These are phyloP conservation scores for Aquilaria yunnanensis DNA, from an alignment of 345 rosid species.

Conservation along the genomic window DNA sequence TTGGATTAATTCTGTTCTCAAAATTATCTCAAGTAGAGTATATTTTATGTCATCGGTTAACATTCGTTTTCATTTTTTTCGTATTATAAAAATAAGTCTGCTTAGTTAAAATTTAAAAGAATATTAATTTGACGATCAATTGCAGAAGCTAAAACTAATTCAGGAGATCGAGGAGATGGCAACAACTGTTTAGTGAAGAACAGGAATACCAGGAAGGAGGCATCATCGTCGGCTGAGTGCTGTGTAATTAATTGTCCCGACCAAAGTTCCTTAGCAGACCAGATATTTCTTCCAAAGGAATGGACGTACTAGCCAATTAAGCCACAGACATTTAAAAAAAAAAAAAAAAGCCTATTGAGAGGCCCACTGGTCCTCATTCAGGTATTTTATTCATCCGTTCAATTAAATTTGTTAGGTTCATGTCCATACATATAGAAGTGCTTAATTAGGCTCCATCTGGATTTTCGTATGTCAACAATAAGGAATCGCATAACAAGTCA, in stretches of 20 bases:
- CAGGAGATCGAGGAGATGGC: constrained; percentile 15
- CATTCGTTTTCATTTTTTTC: fast-evolving
- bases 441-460: too few relatives aligned
- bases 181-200: constrained; percentile 13
- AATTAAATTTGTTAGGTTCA: too few relatives aligned
- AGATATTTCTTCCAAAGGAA: constrained; percentile 67
- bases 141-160: constrained; percentile 19
- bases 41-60: not conserved
- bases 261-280: constrained; percentile 38
- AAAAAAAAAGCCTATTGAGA: too few relatives aligned
- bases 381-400: too few relatives aligned
- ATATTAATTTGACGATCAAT: too few relatives aligned
- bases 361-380: too few relatives aligned
- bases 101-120: too few relatives aligned
- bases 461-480: too few relatives aligned
- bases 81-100: not conserved
- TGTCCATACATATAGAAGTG: too few relatives aligned
- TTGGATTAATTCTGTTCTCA: not conserved
- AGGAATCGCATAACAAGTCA: too few relatives aligned
- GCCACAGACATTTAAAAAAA: too few relatives aligned
- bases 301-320: constrained; percentile 51
- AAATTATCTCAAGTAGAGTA: not conserved
- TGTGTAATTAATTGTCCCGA: constrained; percentile 10
- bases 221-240: constrained; percentile 20
- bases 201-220: constrained; percentile 16